Conservation (phyloP, 2,329 filamentous ascomycete species). For the Phaeosphaeria sp. region DNA sequence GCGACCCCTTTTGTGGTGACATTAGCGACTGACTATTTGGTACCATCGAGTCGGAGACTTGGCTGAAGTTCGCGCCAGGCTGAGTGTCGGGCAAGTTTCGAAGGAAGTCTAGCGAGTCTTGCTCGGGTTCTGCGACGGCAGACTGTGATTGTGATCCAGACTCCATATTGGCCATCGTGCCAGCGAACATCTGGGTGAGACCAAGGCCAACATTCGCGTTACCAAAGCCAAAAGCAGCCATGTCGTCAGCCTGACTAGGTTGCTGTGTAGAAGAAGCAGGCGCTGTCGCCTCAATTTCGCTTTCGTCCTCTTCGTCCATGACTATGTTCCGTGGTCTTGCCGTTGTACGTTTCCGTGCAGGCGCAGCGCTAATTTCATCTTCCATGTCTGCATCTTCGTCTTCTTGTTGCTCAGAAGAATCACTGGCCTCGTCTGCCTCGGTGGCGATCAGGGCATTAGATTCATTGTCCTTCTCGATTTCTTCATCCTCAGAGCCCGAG, state of each 20-base stretch:
- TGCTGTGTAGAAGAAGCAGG: slow-evolving; percentile 28
- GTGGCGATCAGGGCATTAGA: slow-evolving; percentile 47
- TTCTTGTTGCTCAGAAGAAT: slow-evolving; percentile 14
- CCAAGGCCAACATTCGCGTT: slow-evolving; percentile 62
- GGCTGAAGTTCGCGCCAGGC: slow-evolving; percentile 61
- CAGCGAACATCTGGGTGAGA: slow-evolving; percentile 88
- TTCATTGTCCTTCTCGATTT: slow-evolving; percentile 36
- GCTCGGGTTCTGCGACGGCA: slow-evolving; percentile 41
- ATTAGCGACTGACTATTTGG: slow-evolving; percentile 61
- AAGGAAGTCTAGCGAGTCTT: slow-evolving; percentile 60
- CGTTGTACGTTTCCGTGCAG: slow-evolving; percentile 57
- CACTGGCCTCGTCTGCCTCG: slow-evolving; percentile 43
- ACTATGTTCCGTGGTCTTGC: slow-evolving; percentile 60
- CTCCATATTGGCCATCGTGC: slow-evolving; percentile 76
- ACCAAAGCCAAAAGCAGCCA: slow-evolving; percentile 50
- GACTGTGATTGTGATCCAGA: slow-evolving; percentile 43
- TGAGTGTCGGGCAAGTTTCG: slow-evolving; percentile 62
- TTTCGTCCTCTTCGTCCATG: slow-evolving; percentile 67
- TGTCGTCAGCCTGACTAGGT: slow-evolving; percentile 36
- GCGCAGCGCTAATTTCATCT: slow-evolving; percentile 54
- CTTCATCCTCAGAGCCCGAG: slow-evolving; percentile 39
- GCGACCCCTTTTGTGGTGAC: slow-evolving; percentile 34
- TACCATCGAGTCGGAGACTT: slow-evolving; percentile 65
- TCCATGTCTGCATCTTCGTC: slow-evolving; percentile 52
- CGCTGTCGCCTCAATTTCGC: slow-evolving; percentile 25